These are phyloP conservation scores for Acer yangbiense DNA, from an alignment of 345 rosid species.

Conservation along the genomic window DNA sequence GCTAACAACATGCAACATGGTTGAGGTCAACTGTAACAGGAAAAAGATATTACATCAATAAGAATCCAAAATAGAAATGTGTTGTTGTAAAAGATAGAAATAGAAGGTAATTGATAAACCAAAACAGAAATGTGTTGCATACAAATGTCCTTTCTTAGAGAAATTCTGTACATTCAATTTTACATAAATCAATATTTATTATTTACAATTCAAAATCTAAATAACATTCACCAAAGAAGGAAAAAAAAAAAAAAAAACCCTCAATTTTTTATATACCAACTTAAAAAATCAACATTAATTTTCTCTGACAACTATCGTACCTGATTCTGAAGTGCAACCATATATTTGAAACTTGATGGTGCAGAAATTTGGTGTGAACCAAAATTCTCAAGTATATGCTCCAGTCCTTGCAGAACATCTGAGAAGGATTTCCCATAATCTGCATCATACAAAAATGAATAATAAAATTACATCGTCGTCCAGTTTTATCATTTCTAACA, in stretches of 20 bases:
- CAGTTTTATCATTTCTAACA: not conserved
- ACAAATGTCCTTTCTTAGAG: not conserved
- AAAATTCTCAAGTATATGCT: constrained; percentile 70
- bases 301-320: constrained; percentile 29
- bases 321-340: constrained; percentile 83
- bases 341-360: constrained; percentile 80
- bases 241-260: not conserved
- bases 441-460: constrained; percentile 35
- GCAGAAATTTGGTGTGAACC: constrained; percentile 57
- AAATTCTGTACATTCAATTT: not conserved
- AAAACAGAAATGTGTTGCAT: not conserved
- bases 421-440: constrained; percentile 86
- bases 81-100: not conserved
- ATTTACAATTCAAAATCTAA: not conserved
- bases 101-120: not conserved
- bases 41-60: constrained; percentile 6
- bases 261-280: not conserved
- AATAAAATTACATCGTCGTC: constrained; percentile 6
- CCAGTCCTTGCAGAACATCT: constrained; percentile 84
- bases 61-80: not conserved
- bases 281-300: not conserved
- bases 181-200: not conserved
- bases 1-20: constrained; percentile 78
- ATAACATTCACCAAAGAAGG: not conserved
- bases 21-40: constrained; percentile 68